Evolutionary conservation across 1,139 yeast genomes (phyloP), one percentile per base, ranked within the genome.

Genomic region (Candida mesenterica): DNA sequence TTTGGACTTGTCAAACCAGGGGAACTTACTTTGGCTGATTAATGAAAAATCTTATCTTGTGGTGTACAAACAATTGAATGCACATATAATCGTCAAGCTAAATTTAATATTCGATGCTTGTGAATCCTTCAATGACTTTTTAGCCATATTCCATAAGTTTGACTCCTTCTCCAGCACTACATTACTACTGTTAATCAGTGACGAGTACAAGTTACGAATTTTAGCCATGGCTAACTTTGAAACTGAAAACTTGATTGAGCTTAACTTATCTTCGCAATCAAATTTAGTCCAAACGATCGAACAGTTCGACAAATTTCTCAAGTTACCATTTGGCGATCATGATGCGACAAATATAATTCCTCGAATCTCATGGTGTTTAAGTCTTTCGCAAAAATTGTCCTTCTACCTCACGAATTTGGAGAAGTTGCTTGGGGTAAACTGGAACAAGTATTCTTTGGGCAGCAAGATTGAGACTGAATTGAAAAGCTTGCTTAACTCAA

Each of bases 361-460:
- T 3, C 40, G 42, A 16, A 45, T 62, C 10, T 32, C 36, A 3
- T 55, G 60, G 60, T 50, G 50, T 20, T 30, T 52, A 4, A 49
- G 61, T 26, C 33, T 61, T 5, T 39, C 39, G 5, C 45, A 47
- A 12, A 62, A 57, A 37, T 33, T 57, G 10, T 34, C 44, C 15
- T 59, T 50, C 36, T 64, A 60, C 38, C 34, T 47, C 14, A 30
- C 23, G 0, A 47, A 44, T 25, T 43, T 65, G 9, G 40, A 45
- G 4, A 40, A 33, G n/a, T 38, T 68, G 2, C 65, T 90, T 8
- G 96, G 97, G 0, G 52, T 65, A 10, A 83, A 81, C 20, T 90
- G 97, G 97, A 66, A 63, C 33, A 69, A 76, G 29, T 86, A 82
- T 47, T 79, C 90, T 0, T 81, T 82, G 33, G 97, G 96, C 0